These are phyloP conservation scores for Phytophthora sansomeana DNA, from an alignment of 352 stramenopile genomes.

Conservation along the genomic window DNA sequence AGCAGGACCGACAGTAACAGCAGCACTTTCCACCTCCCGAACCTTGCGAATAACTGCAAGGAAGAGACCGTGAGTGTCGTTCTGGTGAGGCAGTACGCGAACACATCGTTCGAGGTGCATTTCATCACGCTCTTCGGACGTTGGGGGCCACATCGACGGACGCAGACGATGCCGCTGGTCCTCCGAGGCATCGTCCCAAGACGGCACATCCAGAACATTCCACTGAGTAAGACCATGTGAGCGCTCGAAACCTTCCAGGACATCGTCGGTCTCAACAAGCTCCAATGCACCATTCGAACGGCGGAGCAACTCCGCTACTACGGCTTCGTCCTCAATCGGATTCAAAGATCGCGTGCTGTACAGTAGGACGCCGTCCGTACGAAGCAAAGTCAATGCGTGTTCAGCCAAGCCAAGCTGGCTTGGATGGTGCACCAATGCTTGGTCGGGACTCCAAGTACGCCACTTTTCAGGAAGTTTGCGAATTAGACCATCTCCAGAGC, in stretches of 20 bases:
- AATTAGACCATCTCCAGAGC: conserved; percentile 81
- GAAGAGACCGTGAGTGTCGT: conserved; percentile 99
- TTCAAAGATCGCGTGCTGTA: conserved; percentile 88
- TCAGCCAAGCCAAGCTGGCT: conserved; percentile 86
- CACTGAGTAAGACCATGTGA: conserved; percentile 54
- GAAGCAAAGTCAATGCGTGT: conserved; percentile 58
- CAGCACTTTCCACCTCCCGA: conserved; percentile 25
- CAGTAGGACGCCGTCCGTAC: conserved; percentile 59
- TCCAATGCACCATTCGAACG: conserved; percentile 61
- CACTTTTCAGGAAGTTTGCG: conserved; percentile 84
- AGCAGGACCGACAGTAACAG: conserved; percentile 47
- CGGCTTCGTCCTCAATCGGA: conserved; percentile 86
- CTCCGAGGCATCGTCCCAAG: conserved; percentile 63
- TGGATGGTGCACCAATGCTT: conserved; percentile 60
- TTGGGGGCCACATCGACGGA: conserved; percentile 88
- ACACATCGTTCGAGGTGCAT: conserved; percentile 93
- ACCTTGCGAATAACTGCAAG: conserved; percentile 94
- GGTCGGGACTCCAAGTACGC: conserved; percentile 73
- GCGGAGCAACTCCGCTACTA: conserved; percentile 80
- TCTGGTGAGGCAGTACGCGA: conserved; percentile 96
- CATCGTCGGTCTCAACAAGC: conserved; percentile 59
- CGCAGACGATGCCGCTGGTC: conserved; percentile 63
- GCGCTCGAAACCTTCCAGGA: conserved; percentile 50
- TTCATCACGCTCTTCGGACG: conserved; percentile 46
- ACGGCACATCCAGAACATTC: conserved; percentile 67